Evolutionary conservation across 2,329 filamentous ascomycete genomes (phyloP), one percentile per base, ranked within the genome.

Genomic region (Zelopaecilomyces penicillatus): DNA sequence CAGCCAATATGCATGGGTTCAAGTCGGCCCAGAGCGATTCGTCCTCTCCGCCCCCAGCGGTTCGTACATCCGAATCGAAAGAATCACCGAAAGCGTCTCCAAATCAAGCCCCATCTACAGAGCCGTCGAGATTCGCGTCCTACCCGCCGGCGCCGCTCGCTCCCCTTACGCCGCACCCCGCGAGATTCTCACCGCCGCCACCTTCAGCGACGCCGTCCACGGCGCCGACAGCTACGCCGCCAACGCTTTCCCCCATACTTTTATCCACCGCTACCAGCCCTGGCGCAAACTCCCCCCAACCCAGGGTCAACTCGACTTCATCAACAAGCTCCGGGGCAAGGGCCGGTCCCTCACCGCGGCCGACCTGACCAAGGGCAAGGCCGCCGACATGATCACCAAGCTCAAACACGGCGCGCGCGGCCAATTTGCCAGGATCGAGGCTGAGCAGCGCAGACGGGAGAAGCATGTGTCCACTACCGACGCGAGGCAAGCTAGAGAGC

Each of bases 361-460:
- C 0, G 74, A 81, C 29, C 56, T 95, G 46, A 89, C 77, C 10
- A 93, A 90, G 58, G 91, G 91, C 6, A 80, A 80, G 59, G 90
- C 89, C 4, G 76, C 76, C 4, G 90, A 96, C 60, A 90, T 95
- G 84, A 95, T 97, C 52, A 94, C 87, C 6, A 94, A 95, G 64
- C 60, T 95, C 49, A 91, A 84, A 62, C 85, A 93, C 59, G 91
- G 91, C 1, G 87, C 86, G 1, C 78, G 70, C 62, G 85, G 65
- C 50, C 78, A 67, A 67, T 88, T 76, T 59, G 68, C 71, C 28
- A 70, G 57, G 31, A 64, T 77, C 46, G 71, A 75, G 56, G 68
- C 66, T 0, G 67, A 73, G 43, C 80, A 74, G 59, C 75, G 70
- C 37, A 74, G 73, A 42, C 65, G 60, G 32, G 63, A 68, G 41